Base-by-base conservation (phyloP, 1,139 yeast genomes). In the Yamadazyma sp. region DNA sequence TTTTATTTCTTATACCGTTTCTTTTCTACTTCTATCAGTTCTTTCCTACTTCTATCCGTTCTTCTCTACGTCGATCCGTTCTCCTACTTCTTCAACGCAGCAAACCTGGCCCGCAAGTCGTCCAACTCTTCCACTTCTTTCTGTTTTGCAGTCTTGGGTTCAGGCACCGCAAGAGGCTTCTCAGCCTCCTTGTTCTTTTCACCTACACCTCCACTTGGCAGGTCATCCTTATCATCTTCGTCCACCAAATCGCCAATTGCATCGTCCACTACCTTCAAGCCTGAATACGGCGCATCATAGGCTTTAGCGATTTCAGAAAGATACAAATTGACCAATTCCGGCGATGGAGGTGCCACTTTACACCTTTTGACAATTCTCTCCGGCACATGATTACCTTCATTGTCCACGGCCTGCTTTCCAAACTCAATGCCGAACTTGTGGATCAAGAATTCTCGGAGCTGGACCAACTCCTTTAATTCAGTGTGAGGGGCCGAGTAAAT, bases 261-360 rank as follows among this genome's bases (percentile, higher is more conserved):
- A 18, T 17, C 31, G 3, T 29, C 20, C 15, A 4, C 31, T n/a
- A 18, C 70, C 2, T 57, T 59, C 40, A 81, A 56, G 16, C 79
- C 82, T 33, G 86, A 78, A 53, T 78, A 87, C 0, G 90, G 87
- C 2, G 82, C 94, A 30, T 73, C 74, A 55, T 89, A 89, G 0
- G 95, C 86, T 42, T 72, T 69, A 1, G 96, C 95, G 44, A 89
- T 88, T 53, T 89, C 97, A 41, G 77, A 67, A 45, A 89, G 64
- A 54, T 89, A 89, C 43, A 86, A 61, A 17, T 75, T 71, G 1
- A 88, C 95, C 42, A 88, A 67, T 18, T 73, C 79, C 30, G 70
- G 73, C 4, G 74, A 62, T 0, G 96, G 96, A 3, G 95, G 81
- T 36, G 76, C 80, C 2, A 83, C 76, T 16, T 74, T 67, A 46